These are phyloP conservation scores for Pseudotulostoma volvatum DNA, from an alignment of 495 filamentous ascomycete species.

Conservation along the genomic window DNA sequence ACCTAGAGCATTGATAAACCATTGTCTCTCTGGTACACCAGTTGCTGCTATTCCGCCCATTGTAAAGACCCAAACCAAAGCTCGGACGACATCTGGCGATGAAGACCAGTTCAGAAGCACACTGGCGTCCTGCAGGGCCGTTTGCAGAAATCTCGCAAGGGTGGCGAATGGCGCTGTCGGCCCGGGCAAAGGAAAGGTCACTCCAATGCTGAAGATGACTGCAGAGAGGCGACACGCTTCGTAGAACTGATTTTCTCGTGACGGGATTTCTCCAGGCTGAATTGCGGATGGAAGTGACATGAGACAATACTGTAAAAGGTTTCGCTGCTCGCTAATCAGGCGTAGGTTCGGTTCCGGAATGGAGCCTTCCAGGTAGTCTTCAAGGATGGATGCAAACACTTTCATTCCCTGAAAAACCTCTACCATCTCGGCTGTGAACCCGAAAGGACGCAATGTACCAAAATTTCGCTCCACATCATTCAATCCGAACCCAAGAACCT, in stretches of 20 bases:
- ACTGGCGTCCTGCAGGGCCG: background rate
- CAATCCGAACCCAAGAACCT: conserved; percentile 7
- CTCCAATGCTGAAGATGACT: conserved; percentile 20
- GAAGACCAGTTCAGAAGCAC: no score
- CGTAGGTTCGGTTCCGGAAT: conserved; percentile 8
- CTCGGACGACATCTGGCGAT: background rate
- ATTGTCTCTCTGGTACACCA: conserved; percentile 11
- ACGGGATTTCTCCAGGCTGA: background rate
- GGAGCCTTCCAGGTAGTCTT: conserved; percentile 4
- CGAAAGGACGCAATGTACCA: conserved; percentile 14
- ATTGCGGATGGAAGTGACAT: conserved; percentile 15
- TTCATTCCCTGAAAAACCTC: conserved; percentile 18
- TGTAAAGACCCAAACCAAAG: conserved; percentile 20
- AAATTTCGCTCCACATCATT: conserved; percentile 13
- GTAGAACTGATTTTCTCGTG: conserved; percentile 17
- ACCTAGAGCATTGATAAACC: conserved; percentile 16
- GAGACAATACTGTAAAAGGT: conserved; percentile 18
- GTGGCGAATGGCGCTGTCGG: conserved; percentile 17
- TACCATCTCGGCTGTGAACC: conserved; percentile 17
- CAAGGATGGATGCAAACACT: conserved; percentile 15
- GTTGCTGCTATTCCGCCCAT: conserved; percentile 24
- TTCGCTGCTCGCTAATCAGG: conserved; percentile 23
- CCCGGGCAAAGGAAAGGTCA: conserved; percentile 25
- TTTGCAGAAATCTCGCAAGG: conserved; percentile 14
- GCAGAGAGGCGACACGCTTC: conserved; percentile 23